Base-by-base conservation (phyloP, 331 rosid species). In the Quercus phellos region DNA sequence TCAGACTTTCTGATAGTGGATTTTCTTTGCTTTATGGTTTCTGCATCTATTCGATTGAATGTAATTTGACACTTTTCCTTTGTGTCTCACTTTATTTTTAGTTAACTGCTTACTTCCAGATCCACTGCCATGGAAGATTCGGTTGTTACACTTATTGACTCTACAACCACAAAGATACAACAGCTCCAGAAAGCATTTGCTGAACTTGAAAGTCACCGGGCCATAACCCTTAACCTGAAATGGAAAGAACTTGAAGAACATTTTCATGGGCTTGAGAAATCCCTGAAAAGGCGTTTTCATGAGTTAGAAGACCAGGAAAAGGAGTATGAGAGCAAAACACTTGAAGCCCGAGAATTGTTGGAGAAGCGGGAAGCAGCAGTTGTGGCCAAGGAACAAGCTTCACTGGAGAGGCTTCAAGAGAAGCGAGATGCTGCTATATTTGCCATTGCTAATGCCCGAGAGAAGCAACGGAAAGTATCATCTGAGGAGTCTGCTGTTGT, bases 161-260 rank as follows among this genome's bases (percentile, higher is more conserved):
- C 92, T 76, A 93, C 99, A 22, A 80, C 93, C 73, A 91, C 97
- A 42, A 95, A 93, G 92, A 93, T 95, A 80, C 96, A 88, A 74
- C 99, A 95, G 86, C 97, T 95, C 76, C 99, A 95, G 82, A 91
- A 87, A 86, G 99, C 99, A 18, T 94, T 94, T 86, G 97, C 99
- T 84, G 99, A 94, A 84, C 99, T 94, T 80, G 98, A 94, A 89
- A 91, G 98, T 73, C 92, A 91, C 85, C 85, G 96, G 70, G 94
- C 98, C 6, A 85, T 95, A 51, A 86, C 96, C 71, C 93, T 92
- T 51, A 94, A 94, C 83, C 2, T 94, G 86, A 94, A 91, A 85
- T 92, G 99, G 99, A 94, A 92, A 83, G 98, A 94, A 82, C 90
- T 94, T 60, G 99, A 94, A 86, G 99, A 88, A 54, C 99, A 92